A percentile compares a stretch with the other conserved stretches of the same genome.
These are phyloP conservation scores for Aspergillus costaricaensis DNA, from an alignment of 2,329 filamentous ascomycete genomes.

Conservation along the genomic window DNA sequence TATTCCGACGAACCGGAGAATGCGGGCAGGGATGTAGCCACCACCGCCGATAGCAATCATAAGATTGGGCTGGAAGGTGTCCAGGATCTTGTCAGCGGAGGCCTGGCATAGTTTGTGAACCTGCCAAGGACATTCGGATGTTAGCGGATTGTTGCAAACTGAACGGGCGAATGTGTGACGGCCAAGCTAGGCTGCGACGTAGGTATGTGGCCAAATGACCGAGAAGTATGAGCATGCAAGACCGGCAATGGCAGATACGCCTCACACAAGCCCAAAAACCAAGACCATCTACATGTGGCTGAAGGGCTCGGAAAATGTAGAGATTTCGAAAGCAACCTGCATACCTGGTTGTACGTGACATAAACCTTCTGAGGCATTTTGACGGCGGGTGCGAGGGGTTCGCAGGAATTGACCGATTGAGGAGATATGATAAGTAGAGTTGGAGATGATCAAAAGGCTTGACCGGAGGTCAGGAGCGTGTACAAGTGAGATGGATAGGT, in stretches of 20 bases:
- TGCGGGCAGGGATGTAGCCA: slow-evolving; percentile 94
- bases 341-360: slow-evolving; percentile 88
- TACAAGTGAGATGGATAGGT: background rate
- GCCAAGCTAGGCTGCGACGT: background rate
- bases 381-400: slow-evolving; percentile 12
- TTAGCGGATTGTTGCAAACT: slow-evolving; percentile 16
- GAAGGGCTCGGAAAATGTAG: background rate
- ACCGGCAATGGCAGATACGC: background rate
- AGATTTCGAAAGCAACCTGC: slow-evolving; percentile 27
- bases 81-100: slow-evolving; percentile 76
- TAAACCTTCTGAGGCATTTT: slow-evolving; percentile 84
- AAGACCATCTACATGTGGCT: background rate
- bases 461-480: background rate
- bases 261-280: background rate
- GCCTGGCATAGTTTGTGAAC: slow-evolving; percentile 96
- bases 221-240: background rate
- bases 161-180: background rate
- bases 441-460: background rate
- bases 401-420: background rate
- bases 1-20: slow-evolving; percentile 65
- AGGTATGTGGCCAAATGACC: background rate
- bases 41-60: slow-evolving; percentile 99
- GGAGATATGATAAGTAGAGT: background rate
- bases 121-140: slow-evolving; percentile 50
- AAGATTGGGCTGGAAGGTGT: slow-evolving; percentile 85